phyloP scores from a whole-genome alignment of 2,329 filamentous ascomycete species.

The Cryoendolithus antarcticus region DNA sequence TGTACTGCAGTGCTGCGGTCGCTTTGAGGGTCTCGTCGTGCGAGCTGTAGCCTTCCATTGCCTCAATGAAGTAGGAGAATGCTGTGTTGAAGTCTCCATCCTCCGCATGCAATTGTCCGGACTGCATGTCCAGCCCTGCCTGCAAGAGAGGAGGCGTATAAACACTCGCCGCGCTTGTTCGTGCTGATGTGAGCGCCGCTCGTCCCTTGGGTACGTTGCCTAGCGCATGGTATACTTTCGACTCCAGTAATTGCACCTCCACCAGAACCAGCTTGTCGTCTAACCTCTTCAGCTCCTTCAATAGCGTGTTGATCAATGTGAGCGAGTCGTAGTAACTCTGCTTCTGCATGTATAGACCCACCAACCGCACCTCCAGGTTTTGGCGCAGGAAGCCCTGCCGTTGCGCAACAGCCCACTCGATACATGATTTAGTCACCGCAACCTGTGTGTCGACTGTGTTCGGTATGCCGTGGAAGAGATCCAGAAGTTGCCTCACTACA shows the following conservation, averaged over 20 bases:
- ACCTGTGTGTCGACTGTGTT: slow-evolving; percentile 92
- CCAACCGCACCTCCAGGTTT: slow-evolving; percentile 92
- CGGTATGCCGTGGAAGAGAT: slow-evolving; percentile 87
- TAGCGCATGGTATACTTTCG: slow-evolving; percentile 89
- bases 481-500: slow-evolving; percentile 78
- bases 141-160: slow-evolving; percentile 94
- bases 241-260: slow-evolving; percentile 95
- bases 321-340: slow-evolving; percentile 95
- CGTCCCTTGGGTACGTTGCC: slow-evolving; percentile 94
- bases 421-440: slow-evolving; percentile 92
- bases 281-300: slow-evolving; percentile 92
- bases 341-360: slow-evolving; percentile 90
- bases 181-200: slow-evolving; percentile 83
- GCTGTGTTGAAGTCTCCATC: slow-evolving; percentile 98
- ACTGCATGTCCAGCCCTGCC: slow-evolving; percentile 97
- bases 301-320: slow-evolving; percentile 87
- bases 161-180: slow-evolving; percentile 90
- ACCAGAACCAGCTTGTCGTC: slow-evolving; percentile 98
- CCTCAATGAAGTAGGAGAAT: slow-evolving; percentile 98
- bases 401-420: slow-evolving; percentile 96
- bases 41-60: slow-evolving; percentile 88
- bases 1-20: slow-evolving; percentile 95
- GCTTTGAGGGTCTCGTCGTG: slow-evolving; percentile 81
- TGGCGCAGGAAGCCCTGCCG: slow-evolving; percentile 92
- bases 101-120: slow-evolving; percentile 95